Conservation (phyloP, 257 asterid species). For the Phtheirospermum japonicum region DNA sequence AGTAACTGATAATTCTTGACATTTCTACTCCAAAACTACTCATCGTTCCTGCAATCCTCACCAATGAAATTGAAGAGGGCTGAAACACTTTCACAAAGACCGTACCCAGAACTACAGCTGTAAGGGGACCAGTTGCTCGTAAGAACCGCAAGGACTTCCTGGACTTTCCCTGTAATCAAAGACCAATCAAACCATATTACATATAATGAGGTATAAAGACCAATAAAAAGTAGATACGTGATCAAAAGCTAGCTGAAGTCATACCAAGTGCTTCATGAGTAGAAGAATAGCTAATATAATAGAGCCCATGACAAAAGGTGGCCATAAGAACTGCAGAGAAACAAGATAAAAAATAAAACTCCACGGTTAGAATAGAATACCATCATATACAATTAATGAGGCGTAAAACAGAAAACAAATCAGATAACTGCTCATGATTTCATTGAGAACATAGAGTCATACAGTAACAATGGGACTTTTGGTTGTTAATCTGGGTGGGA, state of each 20-base stretch:
- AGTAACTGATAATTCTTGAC: conserved; percentile 17
- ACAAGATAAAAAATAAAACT: conserved; percentile 17
- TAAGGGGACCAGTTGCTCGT: conserved; percentile 95
- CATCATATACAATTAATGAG: conserved; percentile 9
- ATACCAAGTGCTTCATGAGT: conserved; percentile 89
- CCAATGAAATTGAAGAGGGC: conserved; percentile 89
- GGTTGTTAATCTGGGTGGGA: conserved; percentile 6
- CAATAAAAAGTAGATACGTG: conserved; percentile 15
- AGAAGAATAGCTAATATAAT: conserved; percentile 67
- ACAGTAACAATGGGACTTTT: not conserved
- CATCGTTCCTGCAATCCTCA: conserved; percentile 43
- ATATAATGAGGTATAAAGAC: conserved; percentile 23
- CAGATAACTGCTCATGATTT: conserved; percentile 8
- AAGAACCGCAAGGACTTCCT: conserved; percentile 65
- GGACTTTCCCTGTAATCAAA: conserved; percentile 64
- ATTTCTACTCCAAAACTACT: conserved; percentile 15
- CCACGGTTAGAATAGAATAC: conserved; percentile 28
- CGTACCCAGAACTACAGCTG: conserved; percentile 92
- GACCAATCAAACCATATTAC: conserved; percentile 30
- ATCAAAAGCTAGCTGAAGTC: conserved; percentile 23
- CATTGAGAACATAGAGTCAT: conserved; percentile 15
- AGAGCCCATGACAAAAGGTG: conserved; percentile 91
- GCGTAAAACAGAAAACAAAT: conserved; percentile 14
- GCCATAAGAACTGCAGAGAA: conserved; percentile 78
- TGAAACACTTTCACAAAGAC: conserved; percentile 60